A percentile compares a stretch with the other conserved stretches of the same genome.
Conservation (phyloP, 805 yeast genomes). For the Cyberlindnera suaveolens region DNA sequence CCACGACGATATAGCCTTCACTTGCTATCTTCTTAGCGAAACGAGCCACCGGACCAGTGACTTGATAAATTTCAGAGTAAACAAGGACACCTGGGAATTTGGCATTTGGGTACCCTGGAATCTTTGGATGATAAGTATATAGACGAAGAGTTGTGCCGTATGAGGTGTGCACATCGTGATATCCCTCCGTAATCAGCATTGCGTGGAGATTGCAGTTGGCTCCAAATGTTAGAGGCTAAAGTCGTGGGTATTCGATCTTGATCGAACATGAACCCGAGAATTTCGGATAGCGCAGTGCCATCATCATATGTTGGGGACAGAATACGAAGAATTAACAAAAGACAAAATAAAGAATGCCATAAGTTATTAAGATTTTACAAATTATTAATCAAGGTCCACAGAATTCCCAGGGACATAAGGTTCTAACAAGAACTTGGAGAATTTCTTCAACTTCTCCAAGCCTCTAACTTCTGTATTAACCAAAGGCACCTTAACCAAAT, state of each 20-base stretch:
- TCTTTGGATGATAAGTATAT: conserved; percentile 58
- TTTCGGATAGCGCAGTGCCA: too few relatives aligned
- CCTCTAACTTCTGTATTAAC: conserved; percentile 96
- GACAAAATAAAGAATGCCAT: too few relatives aligned
- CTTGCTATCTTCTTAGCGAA: conserved; percentile 76
- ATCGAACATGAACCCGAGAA: too few relatives aligned
- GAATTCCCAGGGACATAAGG: conserved; percentile 61
- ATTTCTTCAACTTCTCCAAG: conserved; percentile 71
- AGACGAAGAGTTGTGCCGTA: conserved; percentile 63
- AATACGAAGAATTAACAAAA: too few relatives aligned
- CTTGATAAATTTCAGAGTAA: conserved; percentile 78
- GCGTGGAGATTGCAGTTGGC: not conserved
- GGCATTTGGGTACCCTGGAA: conserved; percentile 69
- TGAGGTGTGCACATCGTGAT: conserved; percentile 58
- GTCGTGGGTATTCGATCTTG: too few relatives aligned
- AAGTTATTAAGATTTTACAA: not conserved
- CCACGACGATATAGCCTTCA: conserved; percentile 73
- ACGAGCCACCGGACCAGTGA: conserved; percentile 73
- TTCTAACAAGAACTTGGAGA: conserved; percentile 71
- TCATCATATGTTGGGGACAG: too few relatives aligned
- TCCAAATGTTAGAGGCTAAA: not conserved
- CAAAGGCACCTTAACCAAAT: conserved; percentile 90
- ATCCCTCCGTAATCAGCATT: conserved; percentile 67
- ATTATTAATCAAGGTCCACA: conserved; percentile 17
- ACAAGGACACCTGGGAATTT: conserved; percentile 78